Base-by-base conservation (phyloP, 164 flowering plant genomes). In the Houttuynia cordata region DNA sequence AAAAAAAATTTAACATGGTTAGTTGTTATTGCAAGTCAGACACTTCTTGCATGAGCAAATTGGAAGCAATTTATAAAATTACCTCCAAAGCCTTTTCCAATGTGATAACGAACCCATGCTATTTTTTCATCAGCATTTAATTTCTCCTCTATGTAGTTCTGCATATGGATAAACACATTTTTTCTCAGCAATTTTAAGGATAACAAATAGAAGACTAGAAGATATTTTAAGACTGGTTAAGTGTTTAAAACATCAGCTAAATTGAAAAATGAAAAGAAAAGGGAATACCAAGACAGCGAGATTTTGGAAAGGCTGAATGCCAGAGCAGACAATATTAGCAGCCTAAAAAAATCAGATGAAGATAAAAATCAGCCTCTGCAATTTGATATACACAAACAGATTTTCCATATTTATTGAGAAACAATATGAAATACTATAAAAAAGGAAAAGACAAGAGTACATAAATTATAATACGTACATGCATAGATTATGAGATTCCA, bases 301-400 rank as follows among this genome's bases (percentile, higher is more conserved):
- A 71, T 80, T 88, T 63, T 92, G 98, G 59, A 76, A 74, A 62
- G 96, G 95, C 62, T 92, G 98, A 72, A 92, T 87, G 76, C 78
- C 79, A 30, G 96, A 83, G 65, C 72, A 68, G 62, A 92, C 91
- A 65, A 88, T 78, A 74, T 73, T 87, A 68, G 92, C 96, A 64
- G 79, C 92, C 98, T 91, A 14, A 45, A 17, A n/a, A 45, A 10
- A 45, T 14, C 49, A 45, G 49, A 45, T 10, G 17, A 45, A 45
- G 4, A 45, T 45, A 12, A 45, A 45, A 30, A 30, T 6, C 37
- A 30, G 37, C 37, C 2, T 2, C 37, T 30, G 37, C 37, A 30
- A 30, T 30, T 30, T 30, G 37, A 30, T 30, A 30, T 30, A 30
- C 37, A 30, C 37, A 30, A 30, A 2, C 37, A 30, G 37, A 30